Conservation (phyloP, 2,329 filamentous ascomycete genomes). For the Albophoma yamanashiensis region DNA sequence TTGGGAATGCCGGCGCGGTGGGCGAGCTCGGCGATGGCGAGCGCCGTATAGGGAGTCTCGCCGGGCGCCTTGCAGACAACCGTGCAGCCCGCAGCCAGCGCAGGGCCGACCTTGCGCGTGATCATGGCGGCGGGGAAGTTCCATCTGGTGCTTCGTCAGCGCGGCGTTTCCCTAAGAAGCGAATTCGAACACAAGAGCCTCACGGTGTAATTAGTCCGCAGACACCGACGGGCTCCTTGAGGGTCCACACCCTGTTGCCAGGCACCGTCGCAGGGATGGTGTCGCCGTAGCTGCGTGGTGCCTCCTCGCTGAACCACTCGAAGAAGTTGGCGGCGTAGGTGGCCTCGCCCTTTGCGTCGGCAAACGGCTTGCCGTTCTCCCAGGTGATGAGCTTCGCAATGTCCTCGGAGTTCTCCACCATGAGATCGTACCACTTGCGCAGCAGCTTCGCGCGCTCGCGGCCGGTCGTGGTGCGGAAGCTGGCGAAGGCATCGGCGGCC, state of each 20-base stretch:
- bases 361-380: conserved; percentile 80
- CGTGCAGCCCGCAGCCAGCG: conserved; percentile 88
- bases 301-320: conserved; percentile 76
- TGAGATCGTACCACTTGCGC: conserved; percentile 71
- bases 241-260: conserved; percentile 64
- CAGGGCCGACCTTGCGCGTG: conserved; percentile 58
- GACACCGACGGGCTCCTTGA: conserved; percentile 78
- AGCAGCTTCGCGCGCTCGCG: conserved; percentile 66
- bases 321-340: conserved; percentile 65
- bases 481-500: conserved; percentile 64
- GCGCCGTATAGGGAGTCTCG: conserved; percentile 85
- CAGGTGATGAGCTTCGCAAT: conserved; percentile 74
- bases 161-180: not conserved
- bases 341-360: conserved; percentile 64
- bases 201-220: conserved; percentile 71
- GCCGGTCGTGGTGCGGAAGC: conserved; percentile 61
- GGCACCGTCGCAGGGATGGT: conserved; percentile 60
- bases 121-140: conserved; percentile 79
- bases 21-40: conserved; percentile 79
- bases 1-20: conserved; percentile 80
- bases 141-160: conserved; percentile 41
- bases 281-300: conserved; percentile 62
- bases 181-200: conserved; percentile 3
- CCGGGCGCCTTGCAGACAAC: conserved; percentile 85
- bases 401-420: conserved; percentile 70